phyloP scores from a whole-genome alignment of 2,329 filamentous ascomycete species.

The Dothidotthia symphoricarpi region DNA sequence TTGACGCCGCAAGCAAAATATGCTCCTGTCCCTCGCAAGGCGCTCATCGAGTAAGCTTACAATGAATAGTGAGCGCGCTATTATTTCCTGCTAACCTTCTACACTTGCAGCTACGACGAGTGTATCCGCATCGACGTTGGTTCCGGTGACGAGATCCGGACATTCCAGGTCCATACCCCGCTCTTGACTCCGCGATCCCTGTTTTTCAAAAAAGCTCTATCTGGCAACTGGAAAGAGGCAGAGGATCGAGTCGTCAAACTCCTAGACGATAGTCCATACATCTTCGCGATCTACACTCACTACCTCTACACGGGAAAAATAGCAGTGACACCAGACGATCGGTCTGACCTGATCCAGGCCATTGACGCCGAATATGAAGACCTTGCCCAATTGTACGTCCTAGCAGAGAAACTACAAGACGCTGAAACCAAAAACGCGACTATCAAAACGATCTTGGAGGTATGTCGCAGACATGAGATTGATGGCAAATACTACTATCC shows the following conservation, averaged over 20 bases:
- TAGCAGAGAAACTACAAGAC: constrained; percentile 2
- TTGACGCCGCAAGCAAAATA: too few species aligned
- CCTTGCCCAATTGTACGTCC: not conserved
- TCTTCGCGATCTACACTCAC: not conserved
- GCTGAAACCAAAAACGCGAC: not conserved
- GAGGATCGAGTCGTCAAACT: constrained; percentile 2
- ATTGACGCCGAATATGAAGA: not conserved
- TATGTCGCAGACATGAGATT: too few species aligned
- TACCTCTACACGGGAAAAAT: not conserved
- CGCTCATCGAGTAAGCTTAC: too few species aligned
- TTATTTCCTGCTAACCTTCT: too few species aligned
- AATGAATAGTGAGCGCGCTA: too few species aligned
- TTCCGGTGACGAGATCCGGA: too few species aligned
- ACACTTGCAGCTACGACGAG: too few species aligned
- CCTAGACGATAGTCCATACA: not conserved
- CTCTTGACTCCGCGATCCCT: not conserved
- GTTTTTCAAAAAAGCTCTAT: constrained; percentile 8
- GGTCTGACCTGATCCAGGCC: too few species aligned
- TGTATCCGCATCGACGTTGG: too few species aligned
- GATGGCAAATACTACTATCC: too few species aligned
- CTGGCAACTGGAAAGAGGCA: constrained; percentile 7
- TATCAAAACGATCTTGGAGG: too few species aligned
- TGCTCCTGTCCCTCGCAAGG: too few species aligned
- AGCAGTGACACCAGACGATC: not conserved
- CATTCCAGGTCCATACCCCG: not conserved